phyloP scores from a whole-genome alignment of 306 rosid genomes.

The Vigna hirtella region DNA sequence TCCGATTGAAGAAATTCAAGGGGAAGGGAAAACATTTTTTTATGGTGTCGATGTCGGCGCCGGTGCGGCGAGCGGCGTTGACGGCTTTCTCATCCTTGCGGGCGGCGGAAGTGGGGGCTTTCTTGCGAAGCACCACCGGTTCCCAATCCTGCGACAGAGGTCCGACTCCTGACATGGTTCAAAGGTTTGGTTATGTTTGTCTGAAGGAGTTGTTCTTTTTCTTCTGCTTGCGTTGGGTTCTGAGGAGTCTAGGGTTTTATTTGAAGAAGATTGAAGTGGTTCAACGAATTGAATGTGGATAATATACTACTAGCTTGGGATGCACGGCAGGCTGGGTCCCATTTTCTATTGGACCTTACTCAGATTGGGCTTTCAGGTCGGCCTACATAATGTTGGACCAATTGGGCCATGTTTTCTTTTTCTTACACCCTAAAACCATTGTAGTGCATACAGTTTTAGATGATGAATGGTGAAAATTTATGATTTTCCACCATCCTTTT shows the following conservation, averaged over 20 bases:
- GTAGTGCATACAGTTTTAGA: too few species aligned
- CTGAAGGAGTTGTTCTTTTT: not conserved
- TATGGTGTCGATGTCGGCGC: constrained; percentile 82
- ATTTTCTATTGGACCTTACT: not conserved
- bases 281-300: not conserved
- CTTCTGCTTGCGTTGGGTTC: not conserved
- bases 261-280: not conserved
- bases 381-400: too few species aligned
- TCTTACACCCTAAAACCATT: too few species aligned
- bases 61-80: constrained; percentile 91
- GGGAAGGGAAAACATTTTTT: constrained; percentile 60
- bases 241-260: constrained; percentile 26
- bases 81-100: constrained; percentile 93
- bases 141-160: constrained; percentile 91
- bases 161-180: constrained; percentile 73
- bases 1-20: not conserved
- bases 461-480: too few species aligned
- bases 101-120: constrained; percentile 87
- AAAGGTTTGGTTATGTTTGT: not conserved
- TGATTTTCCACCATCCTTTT: too few species aligned
- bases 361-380: not conserved
- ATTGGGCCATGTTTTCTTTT: too few species aligned
- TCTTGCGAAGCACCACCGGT: constrained; percentile 84
- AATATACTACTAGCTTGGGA: not conserved
- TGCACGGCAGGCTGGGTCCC: not conserved